These are phyloP conservation scores for Aurantiochytrium sp. DNA, from an alignment of 108 stramenopile species.

Conservation along the genomic window DNA sequence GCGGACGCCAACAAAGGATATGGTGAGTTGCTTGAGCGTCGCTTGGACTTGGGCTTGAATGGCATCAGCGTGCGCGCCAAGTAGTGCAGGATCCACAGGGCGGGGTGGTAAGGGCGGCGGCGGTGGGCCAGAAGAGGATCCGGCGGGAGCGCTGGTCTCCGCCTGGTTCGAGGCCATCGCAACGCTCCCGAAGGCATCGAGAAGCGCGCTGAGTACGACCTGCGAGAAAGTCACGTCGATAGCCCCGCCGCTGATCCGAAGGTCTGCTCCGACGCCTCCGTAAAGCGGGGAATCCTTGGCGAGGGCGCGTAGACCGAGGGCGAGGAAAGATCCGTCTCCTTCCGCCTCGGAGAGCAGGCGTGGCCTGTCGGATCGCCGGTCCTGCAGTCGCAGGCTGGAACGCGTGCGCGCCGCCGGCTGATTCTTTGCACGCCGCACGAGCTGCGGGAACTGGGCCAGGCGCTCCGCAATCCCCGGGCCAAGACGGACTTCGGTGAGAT, in stretches of 20 bases:
- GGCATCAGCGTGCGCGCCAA: too few relatives aligned
- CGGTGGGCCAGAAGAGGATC: too few relatives aligned
- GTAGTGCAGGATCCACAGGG: too few relatives aligned
- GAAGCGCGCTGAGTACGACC: background rate
- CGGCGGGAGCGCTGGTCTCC: too few relatives aligned
- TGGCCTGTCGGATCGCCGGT: background rate
- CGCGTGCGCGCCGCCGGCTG: background rate
- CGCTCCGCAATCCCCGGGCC: background rate
- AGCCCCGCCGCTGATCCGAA: background rate
- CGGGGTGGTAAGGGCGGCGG: too few relatives aligned
- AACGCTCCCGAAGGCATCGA: background rate
- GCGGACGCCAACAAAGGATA: background rate
- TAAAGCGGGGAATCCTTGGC: conserved; percentile 24
- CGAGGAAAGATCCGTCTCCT: background rate
- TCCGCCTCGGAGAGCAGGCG: background rate
- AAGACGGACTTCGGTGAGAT: background rate
- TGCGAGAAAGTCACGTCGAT: background rate
- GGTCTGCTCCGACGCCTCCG: background rate
- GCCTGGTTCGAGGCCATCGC: background rate
- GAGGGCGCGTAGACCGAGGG: background rate
- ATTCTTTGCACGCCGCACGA: background rate
- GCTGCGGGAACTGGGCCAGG: background rate
- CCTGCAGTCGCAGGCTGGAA: too few relatives aligned
- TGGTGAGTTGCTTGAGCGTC: background rate
- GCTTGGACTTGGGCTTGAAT: background rate